Percentiles rank a stretch among this genome's conserved stretches.
Conservation (phyloP, 192 early-diverging fungal genomes). For the Coemansia guatemalensis region DNA sequence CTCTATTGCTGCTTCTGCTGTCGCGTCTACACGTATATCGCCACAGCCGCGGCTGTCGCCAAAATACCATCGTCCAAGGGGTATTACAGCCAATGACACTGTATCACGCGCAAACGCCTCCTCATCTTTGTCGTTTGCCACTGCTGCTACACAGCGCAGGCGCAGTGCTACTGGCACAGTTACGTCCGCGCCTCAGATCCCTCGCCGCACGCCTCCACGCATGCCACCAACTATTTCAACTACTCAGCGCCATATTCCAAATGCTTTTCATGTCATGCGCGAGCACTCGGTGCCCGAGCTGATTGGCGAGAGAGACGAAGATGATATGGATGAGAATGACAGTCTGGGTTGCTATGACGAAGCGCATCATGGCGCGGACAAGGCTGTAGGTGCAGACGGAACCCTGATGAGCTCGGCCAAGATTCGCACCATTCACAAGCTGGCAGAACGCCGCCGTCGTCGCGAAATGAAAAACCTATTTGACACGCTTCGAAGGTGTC, state of each 20-base stretch:
- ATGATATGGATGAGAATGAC: constrained; percentile 35
- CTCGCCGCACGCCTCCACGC: constrained; percentile 11
- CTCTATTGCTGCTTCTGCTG: constrained; percentile 2
- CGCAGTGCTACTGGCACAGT: constrained; percentile 3
- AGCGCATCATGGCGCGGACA: constrained; percentile 5
- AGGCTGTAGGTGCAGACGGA: constrained; percentile 14
- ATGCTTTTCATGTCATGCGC: constrained; percentile 5
- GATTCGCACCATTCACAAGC: constrained; percentile 80
- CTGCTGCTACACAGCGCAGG: constrained; percentile 10
- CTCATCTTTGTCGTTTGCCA: constrained; percentile 1
- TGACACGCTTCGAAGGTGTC: constrained; percentile 75
- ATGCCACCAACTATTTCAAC: not conserved
- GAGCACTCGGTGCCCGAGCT: constrained; percentile 35
- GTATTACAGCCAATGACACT: constrained; percentile 2
- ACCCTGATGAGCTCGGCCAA: constrained; percentile 60
- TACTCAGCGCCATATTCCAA: constrained; percentile 5
- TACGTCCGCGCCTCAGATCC: constrained; percentile 12
- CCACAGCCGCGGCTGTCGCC: constrained; percentile 10
- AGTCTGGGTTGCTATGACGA: constrained; percentile 32
- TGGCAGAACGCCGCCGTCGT: constrained; percentile 83
- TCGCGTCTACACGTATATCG: constrained; percentile 11
- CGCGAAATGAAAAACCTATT: constrained; percentile 92
- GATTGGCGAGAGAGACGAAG: constrained; percentile 24
- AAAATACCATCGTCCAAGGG: constrained; percentile 8
- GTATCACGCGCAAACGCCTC: constrained; percentile 24